Evolutionary conservation across 2,329 filamentous ascomycete genomes (phyloP).

Genomic region (Leptoxyphium fumago): DNA sequence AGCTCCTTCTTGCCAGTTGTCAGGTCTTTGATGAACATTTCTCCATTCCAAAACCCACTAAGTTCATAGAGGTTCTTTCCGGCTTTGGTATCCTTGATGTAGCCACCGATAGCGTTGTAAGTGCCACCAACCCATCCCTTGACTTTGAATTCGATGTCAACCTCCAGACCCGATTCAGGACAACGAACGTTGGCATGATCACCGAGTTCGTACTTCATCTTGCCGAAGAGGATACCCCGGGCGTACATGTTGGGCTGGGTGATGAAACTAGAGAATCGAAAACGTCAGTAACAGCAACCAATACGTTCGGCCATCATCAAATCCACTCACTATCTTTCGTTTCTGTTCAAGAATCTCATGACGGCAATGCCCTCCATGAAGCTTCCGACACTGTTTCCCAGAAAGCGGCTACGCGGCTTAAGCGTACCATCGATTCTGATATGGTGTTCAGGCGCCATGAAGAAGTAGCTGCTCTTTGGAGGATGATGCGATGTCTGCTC

Average conservation of each 20-base stretch:
- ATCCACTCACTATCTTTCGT: constrained; percentile 70
- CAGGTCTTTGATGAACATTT: constrained; percentile 83
- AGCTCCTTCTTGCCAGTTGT: constrained; percentile 74
- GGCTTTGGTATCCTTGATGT: constrained; percentile 74
- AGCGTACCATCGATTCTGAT: constrained; percentile 92
- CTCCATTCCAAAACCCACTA: constrained; percentile 81
- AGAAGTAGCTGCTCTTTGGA: constrained; percentile 98
- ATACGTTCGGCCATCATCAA: background rate
- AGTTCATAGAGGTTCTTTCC: constrained; percentile 83
- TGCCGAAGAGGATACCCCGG: constrained; percentile 87
- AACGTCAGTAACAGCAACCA: background rate
- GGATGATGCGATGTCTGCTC: constrained; percentile 98
- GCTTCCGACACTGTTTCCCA: constrained; percentile 94
- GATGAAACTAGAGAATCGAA: constrained; percentile 46
- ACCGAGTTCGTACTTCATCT: constrained; percentile 98
- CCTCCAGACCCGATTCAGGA: constrained; percentile 70
- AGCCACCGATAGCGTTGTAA: constrained; percentile 89
- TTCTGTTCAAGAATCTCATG: constrained; percentile 66
- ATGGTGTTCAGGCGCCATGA: constrained; percentile 85
- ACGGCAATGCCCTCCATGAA: constrained; percentile 96
- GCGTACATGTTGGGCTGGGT: constrained; percentile 99
- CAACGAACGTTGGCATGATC: constrained; percentile 90
- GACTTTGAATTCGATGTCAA: constrained; percentile 95
- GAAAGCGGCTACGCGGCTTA: constrained; percentile 85
- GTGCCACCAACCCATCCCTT: constrained; percentile 95